Evolutionary conservation across 345 rosid genomes (phyloP).

Genomic region (Eucalyptus coolabah): DNA sequence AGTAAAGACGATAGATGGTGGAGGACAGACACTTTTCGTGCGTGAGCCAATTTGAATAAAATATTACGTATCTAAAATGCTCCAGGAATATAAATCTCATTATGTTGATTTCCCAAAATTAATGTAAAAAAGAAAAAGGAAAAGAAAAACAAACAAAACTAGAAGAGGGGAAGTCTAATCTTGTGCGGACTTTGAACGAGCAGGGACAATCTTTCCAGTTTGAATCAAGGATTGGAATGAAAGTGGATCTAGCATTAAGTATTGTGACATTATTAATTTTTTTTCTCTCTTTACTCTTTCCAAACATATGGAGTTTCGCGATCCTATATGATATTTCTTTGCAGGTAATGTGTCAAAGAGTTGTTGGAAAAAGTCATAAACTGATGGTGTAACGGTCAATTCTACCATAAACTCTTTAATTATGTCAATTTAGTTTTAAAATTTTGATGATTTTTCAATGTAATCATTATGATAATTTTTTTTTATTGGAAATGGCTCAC

Average conservation of each 20-base stretch:
- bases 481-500: not conserved
- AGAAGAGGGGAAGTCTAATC: not conserved
- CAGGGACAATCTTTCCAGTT: not conserved
- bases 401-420: fast-evolving
- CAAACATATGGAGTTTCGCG: not conserved
- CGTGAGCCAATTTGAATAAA: not conserved
- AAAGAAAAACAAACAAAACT: not conserved
- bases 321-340: not conserved
- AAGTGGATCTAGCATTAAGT: not conserved
- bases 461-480: not conserved
- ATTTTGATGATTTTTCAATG: not conserved
- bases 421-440: fast-evolving
- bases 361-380: not conserved
- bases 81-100: not conserved
- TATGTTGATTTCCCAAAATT: not conserved
- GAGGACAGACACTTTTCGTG: not conserved
- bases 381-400: fast-evolving
- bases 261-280: not conserved
- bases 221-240: not conserved
- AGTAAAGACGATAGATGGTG: not conserved
- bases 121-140: not conserved
- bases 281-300: not conserved
- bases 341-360: not conserved
- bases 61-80: not conserved
- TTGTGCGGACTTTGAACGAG: not conserved